Evolutionary conservation across 2,329 filamentous ascomycete species (phyloP), one percentile per base, ranked within the genome.

Genomic region (Talaromyces sp.): DNA sequence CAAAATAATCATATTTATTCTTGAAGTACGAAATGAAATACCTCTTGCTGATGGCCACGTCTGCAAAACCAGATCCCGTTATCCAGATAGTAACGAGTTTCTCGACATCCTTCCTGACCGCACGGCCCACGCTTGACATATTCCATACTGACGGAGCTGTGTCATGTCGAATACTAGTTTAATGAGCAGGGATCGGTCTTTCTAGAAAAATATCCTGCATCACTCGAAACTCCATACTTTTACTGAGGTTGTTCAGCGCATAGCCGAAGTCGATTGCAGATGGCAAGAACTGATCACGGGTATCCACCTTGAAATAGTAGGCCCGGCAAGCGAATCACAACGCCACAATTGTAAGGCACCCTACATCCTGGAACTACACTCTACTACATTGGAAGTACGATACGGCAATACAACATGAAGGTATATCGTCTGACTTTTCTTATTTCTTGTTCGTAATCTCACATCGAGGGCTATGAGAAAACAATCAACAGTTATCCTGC

Each of bases 51-150:
- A 80, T 96, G 92, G 37, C 92, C 92, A 69, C 91, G 88, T 68
- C 89, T 84, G 77, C 92, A 96, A 75, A 91, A 96, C 67, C 88
- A 87, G 65, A 89, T 85, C 3, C 92, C 91, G 76, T 90, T 90
- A 69, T 93, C 88, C 37, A 88, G 81, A 73, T 91, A 90, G 79
- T 90, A 92, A 67, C 85, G 85, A 48, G 83, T 84, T 60, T 90
- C 89, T 66, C 90, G 88, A 74, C 92, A 96, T 71, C 85, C 84
- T 67, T 86, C 84, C 67, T 85, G 79, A 58, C 83, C 83, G 70
- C 85, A 87, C 59, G 73, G 73, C 66, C 82, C 81, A 67, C 79
- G 80, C 63, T 77, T 78, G 63, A 74, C 73, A 70, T 82, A 82
- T 63, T 79, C 77, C 78, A 78, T 79, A 64, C 67, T 67, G 72